Percentiles rank a stretch among this genome's conserved stretches.
phyloP scores from a whole-genome alignment of 106 monocot species.

The Apostasia ramifera region DNA sequence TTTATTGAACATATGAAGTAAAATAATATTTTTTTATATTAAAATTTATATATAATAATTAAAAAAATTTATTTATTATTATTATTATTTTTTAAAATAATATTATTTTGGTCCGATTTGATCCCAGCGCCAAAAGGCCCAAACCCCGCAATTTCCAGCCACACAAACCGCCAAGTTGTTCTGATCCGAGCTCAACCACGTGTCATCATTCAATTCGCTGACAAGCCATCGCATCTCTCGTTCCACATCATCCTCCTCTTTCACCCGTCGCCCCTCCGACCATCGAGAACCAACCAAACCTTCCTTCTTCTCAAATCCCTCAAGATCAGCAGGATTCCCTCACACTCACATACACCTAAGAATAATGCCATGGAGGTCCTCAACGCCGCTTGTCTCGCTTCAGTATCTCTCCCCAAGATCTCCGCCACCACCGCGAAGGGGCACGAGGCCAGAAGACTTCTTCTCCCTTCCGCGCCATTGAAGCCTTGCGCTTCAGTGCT shows the following conservation, averaged over 20 bases:
- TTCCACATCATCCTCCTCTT: no score
- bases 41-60: no score
- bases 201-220: not conserved
- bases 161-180: not conserved
- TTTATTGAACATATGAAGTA: no score
- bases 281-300: slow-evolving; percentile 6
- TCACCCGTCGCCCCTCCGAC: not conserved
- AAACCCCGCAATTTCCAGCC: no score
- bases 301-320: slow-evolving; percentile 5
- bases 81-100: no score
- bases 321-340: not conserved
- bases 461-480: slow-evolving; percentile 19
- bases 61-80: no score
- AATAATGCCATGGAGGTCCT: slow-evolving; percentile 83
- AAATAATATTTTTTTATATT: no score
- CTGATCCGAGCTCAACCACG: not conserved
- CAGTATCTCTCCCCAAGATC: slow-evolving; percentile 35
- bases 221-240: not conserved
- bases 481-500: slow-evolving; percentile 3
- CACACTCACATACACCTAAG: not conserved
- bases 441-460: slow-evolving; percentile 23
- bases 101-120: no score
- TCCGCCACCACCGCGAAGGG: slow-evolving; percentile 10
- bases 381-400: slow-evolving; percentile 42
- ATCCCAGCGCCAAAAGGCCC: no score